Evolutionary conservation across 75 land plant genomes (phyloP), one percentile per base, ranked within the genome.

Genomic region (Sequoia sempervirens): DNA sequence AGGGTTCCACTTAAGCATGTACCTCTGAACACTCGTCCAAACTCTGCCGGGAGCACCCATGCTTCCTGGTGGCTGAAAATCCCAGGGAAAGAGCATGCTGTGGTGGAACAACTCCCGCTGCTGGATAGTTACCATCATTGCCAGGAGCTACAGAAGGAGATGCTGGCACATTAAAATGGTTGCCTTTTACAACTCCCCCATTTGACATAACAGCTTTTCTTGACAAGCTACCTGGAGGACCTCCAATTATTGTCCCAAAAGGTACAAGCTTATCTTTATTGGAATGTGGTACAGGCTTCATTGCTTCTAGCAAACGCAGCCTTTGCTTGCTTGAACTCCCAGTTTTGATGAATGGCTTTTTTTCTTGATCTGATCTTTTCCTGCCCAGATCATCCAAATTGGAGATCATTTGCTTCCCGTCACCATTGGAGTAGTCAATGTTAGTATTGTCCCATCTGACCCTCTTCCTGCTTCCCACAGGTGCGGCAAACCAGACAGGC

Each of bases 1-100:
- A 70, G 2, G 73, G 32, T 70, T 70, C 28, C 50, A n/a, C 14
- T 78, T n/a, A 26, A 76, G 14, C 30, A 34, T 54, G 82, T 74
- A 98, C 99, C 93, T 98, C 99, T 64, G 94, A 78, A 90, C 99
- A 98, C 61, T 85, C 90, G 46, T 89, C 91, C 58, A 98, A 92
- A 34, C 91, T 90, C 0, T 75, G 82, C 61, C 99, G 90, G 41
- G 79, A 85, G 85, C 99, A 98, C n/a, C 93, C 94, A 90, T 98
- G 99, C 53, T 93, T 97, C 91, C 95, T 98, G 69, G 96, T 81
- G 50, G 91, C 92, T 56, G 92, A 82, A 37, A 93, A 90, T 80
- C 91, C 95, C 69, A 98, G 75, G 43, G 99, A 86, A 81, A 91
- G 82, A 32, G 82, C 82, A 81, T 81, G 82, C 37, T 53, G 82